Evolutionary conservation across 2,329 filamentous ascomycete species (phyloP).

Genomic region (Sporothrix sp.): DNA sequence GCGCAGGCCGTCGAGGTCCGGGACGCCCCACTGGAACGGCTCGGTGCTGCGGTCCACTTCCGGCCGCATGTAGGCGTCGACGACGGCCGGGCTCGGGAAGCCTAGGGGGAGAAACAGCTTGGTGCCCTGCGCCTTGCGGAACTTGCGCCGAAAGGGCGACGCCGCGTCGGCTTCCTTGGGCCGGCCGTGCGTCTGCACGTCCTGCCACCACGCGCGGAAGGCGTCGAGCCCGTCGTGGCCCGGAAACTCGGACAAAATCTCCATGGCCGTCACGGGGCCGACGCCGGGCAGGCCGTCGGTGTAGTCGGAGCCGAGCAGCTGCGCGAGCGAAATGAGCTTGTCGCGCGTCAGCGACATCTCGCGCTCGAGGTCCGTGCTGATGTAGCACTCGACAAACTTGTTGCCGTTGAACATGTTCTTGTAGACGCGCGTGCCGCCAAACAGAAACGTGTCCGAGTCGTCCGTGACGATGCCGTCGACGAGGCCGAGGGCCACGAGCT

Average conservation of each 20-base stretch:
- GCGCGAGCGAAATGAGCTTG: conserved; percentile 81
- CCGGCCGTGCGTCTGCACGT: conserved; percentile 60
- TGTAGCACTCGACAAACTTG: conserved; percentile 95
- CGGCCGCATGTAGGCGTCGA: conserved; percentile 73
- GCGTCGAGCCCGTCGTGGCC: conserved; percentile 50
- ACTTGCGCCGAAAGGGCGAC: conserved; percentile 71
- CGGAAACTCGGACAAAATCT: conserved; percentile 86
- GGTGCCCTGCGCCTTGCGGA: conserved; percentile 65
- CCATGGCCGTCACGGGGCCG: conserved; percentile 86
- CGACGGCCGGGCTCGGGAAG: conserved; percentile 72
- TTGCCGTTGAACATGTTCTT: conserved; percentile 99
- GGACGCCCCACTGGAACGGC: conserved; percentile 88
- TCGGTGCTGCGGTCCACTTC: conserved; percentile 75
- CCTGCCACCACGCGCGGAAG: conserved; percentile 82
- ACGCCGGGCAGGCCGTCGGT: conserved; percentile 85
- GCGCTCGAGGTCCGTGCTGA: conserved; percentile 71
- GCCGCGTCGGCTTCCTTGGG: conserved; percentile 50
- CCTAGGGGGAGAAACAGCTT: conserved; percentile 76
- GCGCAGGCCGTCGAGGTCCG: conserved; percentile 77
- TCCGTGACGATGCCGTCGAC: conserved; percentile 98
- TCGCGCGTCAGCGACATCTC: conserved; percentile 81
- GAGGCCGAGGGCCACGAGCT: conserved; percentile 73
- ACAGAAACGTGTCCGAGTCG: conserved; percentile 92
- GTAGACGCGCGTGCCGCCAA: conserved; percentile 91
- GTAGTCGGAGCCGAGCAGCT: conserved; percentile 88